Percentiles rank a stretch among this genome's conserved stretches.
Conservation (phyloP, 345 rosid genomes). For the Geranium rotundifolium region DNA sequence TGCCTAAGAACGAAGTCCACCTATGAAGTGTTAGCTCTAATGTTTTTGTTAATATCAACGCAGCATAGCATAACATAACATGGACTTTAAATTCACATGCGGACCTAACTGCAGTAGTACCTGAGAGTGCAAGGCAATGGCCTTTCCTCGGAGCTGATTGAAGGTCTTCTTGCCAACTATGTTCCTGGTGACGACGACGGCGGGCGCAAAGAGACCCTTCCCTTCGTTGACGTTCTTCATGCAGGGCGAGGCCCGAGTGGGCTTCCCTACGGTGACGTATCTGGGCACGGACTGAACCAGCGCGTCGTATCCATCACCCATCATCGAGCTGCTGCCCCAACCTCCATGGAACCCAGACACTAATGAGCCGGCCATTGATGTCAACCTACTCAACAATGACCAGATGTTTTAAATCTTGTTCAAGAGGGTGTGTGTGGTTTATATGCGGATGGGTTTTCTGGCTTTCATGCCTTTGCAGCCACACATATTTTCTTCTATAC, state of each 20-base stretch:
- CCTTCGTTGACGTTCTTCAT: conserved; percentile 95
- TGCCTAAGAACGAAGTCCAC: too few relatives aligned
- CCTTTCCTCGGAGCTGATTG: conserved; percentile 93
- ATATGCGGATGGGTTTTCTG: too few relatives aligned
- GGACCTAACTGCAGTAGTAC: too few relatives aligned
- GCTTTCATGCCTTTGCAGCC: too few relatives aligned
- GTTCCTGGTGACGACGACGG: conserved; percentile 61
- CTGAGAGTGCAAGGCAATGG: conserved; percentile 96
- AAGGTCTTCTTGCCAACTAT: conserved; percentile 74
- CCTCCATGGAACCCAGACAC: conserved; percentile 36
- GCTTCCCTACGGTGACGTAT: conserved; percentile 32
- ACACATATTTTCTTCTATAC: too few relatives aligned
- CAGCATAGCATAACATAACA: too few relatives aligned
- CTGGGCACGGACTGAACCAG: conserved; percentile 26
- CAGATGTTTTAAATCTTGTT: too few relatives aligned
- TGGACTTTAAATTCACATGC: too few relatives aligned
- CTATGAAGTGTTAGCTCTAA: too few relatives aligned
- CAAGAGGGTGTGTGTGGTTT: too few relatives aligned
- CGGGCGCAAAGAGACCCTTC: conserved; percentile 81
- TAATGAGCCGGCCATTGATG: conserved; percentile 38
- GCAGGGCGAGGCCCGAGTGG: conserved; percentile 40
- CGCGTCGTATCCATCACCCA: conserved; percentile 39
- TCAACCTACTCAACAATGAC: too few relatives aligned
- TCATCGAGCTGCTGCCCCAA: conserved; percentile 35
- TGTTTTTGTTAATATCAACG: too few relatives aligned